Conservation (phyloP, 768 basidiomycete species). For the Nidularia pulvinata region DNA sequence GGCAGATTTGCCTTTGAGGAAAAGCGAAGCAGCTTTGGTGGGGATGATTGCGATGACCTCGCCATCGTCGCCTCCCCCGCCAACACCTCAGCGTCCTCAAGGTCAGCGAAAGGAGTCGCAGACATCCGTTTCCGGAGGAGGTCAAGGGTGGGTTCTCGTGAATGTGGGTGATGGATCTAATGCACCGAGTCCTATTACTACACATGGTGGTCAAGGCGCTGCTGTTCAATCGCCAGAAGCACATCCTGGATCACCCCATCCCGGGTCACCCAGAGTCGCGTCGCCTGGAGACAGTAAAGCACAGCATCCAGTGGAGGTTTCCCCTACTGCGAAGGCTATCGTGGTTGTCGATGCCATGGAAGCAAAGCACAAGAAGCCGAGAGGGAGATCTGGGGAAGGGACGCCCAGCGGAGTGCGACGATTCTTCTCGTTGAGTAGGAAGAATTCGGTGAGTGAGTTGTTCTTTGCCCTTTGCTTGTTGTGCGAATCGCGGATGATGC, state of each 20-base stretch:
- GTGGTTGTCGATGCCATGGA: slow-evolving; percentile 60
- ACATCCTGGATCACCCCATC: background rate
- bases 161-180: slow-evolving; percentile 46
- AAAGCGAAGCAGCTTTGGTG: slow-evolving; percentile 66
- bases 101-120: slow-evolving; percentile 20
- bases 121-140: slow-evolving; percentile 17
- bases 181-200: background rate
- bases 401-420: slow-evolving; percentile 19
- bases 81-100: slow-evolving; percentile 7
- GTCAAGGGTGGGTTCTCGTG: slow-evolving; percentile 67
- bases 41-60: slow-evolving; percentile 40
- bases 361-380: slow-evolving; percentile 35
- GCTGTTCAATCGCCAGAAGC: background rate
- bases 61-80: slow-evolving; percentile 14
- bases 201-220: background rate
- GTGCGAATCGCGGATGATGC: background rate
- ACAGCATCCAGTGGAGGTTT: slow-evolving; percentile 1
- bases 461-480: background rate
- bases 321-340: slow-evolving; percentile 61
- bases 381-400: slow-evolving; percentile 12
- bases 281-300: background rate
- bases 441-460: slow-evolving; percentile 32
- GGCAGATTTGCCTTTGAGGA: slow-evolving; percentile 39
- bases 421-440: slow-evolving; percentile 35
- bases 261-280: background rate